Conservation (phyloP, 768 basidiomycete species). For the Amanita pallidorosea region DNA sequence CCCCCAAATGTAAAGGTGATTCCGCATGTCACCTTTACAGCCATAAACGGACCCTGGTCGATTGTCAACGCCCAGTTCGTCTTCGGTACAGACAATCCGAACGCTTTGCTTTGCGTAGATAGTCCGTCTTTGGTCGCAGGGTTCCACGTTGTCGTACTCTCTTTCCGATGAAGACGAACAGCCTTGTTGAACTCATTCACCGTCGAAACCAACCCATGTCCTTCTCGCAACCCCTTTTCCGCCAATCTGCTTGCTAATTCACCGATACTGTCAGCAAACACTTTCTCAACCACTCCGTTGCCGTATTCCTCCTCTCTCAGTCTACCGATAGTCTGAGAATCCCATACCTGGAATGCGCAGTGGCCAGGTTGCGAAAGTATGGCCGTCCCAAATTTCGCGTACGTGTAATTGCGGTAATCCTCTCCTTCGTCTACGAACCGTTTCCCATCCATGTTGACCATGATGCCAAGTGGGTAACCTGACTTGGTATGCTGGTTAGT, state of each 20-base stretch:
- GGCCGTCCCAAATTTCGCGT: slow-evolving; percentile 55
- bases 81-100: slow-evolving; percentile 35
- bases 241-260: slow-evolving; percentile 38
- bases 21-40: slow-evolving; percentile 59
- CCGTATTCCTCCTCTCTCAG: slow-evolving; percentile 60
- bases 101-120: slow-evolving; percentile 33
- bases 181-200: slow-evolving; percentile 42
- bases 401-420: slow-evolving; percentile 66
- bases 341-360: slow-evolving; percentile 59
- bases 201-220: slow-evolving; percentile 31
- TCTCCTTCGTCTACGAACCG: slow-evolving; percentile 67
- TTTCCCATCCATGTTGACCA: slow-evolving; percentile 46
- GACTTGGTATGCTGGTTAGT: slow-evolving; percentile 70
- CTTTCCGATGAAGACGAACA: slow-evolving; percentile 22
- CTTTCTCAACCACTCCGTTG: slow-evolving; percentile 47
- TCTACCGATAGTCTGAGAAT: slow-evolving; percentile 28
- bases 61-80: slow-evolving; percentile 61
- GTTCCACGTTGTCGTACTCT: slow-evolving; percentile 38
- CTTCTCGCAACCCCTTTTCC: slow-evolving; percentile 34
- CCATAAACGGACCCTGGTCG: slow-evolving; percentile 43
- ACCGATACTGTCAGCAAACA: slow-evolving; percentile 33
- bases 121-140: slow-evolving; percentile 55
- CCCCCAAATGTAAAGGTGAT: slow-evolving; percentile 71
- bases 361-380: slow-evolving; percentile 49
- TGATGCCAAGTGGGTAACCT: slow-evolving; percentile 61